Percentiles rank a stretch among this genome's conserved stretches.
Conservation (phyloP, 139 green algal genomes). For the Chlorella sp. region DNA sequence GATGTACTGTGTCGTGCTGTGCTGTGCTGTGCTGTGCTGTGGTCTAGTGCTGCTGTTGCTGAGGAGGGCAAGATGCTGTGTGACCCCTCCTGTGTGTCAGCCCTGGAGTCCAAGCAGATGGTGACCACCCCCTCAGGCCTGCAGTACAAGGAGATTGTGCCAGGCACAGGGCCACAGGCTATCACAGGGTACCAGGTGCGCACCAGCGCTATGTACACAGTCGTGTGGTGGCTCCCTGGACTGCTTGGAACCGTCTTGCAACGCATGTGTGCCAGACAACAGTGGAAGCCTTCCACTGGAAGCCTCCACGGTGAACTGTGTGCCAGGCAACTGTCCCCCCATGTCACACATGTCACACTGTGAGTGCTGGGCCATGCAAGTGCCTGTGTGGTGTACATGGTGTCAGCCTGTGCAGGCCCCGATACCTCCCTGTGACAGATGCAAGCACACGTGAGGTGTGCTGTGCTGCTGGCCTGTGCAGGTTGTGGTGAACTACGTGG, state of each 20-base stretch:
- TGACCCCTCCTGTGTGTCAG: conserved; percentile 47
- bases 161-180: conserved; percentile 47
- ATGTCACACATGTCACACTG: neutral
- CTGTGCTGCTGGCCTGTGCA: conserved; percentile 10
- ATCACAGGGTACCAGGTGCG: conserved; percentile 29
- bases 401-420: neutral
- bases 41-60: too few species aligned
- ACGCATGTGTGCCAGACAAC: neutral
- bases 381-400: neutral
- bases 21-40: neutral
- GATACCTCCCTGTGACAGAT: too few species aligned
- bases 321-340: neutral
- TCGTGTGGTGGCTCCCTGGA: too few species aligned
- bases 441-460: neutral
- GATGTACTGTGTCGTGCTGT: neutral
- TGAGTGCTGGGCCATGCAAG: neutral
- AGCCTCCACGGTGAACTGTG: neutral
- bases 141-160: conserved; percentile 81
- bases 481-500: conserved; percentile 85
- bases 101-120: conserved; percentile 38
- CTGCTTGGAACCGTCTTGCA: too few species aligned
- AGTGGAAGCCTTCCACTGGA: neutral
- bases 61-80: conserved; percentile 70
- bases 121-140: conserved; percentile 39
- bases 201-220: too few species aligned